These are phyloP conservation scores for Herpetospermum pedunculosum DNA, from an alignment of 306 rosid species.

Conservation along the genomic window DNA sequence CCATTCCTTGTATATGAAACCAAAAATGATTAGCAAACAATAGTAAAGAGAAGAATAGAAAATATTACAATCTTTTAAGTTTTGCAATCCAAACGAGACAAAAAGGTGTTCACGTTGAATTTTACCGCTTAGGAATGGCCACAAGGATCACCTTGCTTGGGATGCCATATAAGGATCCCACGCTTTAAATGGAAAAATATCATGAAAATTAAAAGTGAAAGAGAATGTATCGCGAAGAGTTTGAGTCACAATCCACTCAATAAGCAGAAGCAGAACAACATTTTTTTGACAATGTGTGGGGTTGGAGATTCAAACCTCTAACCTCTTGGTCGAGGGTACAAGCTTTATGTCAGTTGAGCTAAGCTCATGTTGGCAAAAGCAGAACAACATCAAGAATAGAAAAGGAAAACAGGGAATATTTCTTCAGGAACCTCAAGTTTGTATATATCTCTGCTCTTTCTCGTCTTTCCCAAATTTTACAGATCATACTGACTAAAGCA, in stretches of 20 bases:
- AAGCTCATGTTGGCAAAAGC: background rate
- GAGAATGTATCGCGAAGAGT: background rate
- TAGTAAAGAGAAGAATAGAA: background rate
- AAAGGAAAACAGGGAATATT: background rate
- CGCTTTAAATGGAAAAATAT: background rate
- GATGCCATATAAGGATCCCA: background rate
- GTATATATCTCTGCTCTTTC: conserved; percentile 1
- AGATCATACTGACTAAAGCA: background rate
- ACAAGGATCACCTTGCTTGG: background rate
- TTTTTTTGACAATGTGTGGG: too few species aligned
- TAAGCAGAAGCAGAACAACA: background rate
- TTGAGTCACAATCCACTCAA: background rate
- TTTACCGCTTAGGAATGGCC: background rate
- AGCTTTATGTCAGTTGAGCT: too few species aligned
- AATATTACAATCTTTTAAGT: background rate
- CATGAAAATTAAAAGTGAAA: background rate
- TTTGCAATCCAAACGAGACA: background rate
- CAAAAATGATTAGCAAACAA: background rate
- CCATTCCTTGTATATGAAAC: background rate
- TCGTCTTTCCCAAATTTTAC: background rate
- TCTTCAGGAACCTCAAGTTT: background rate
- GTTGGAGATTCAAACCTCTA: too few species aligned
- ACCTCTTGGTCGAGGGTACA: too few species aligned
- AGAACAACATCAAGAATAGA: background rate
- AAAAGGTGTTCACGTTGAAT: background rate